Percentiles rank a stretch among this genome's conserved stretches.
phyloP scores from a whole-genome alignment of 164 flowering plant species.

The Macadamia tetraphylla region DNA sequence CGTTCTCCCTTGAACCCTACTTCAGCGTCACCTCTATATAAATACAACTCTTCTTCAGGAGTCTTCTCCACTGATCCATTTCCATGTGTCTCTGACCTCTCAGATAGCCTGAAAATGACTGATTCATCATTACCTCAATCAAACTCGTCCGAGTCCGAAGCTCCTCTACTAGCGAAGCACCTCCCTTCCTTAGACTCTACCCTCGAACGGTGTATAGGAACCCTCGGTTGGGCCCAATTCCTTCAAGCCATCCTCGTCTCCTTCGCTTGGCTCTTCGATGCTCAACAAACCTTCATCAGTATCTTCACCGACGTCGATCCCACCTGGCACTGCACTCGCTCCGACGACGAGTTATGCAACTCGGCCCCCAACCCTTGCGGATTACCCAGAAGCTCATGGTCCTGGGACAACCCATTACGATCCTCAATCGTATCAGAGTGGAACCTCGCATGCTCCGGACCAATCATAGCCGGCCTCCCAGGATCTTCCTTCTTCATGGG shows the following conservation, averaged over 20 bases:
- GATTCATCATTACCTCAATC: not conserved
- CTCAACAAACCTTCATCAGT: constrained; percentile 61
- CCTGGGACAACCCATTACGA: constrained; percentile 37
- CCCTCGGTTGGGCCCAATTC: constrained; percentile 41
- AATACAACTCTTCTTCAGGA: no score
- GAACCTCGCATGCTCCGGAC: constrained; percentile 33
- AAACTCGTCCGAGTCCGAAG: constrained; percentile 5
- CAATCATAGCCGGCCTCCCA: constrained; percentile 51
- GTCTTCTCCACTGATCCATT: no score
- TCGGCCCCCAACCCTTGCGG: constrained; percentile 23
- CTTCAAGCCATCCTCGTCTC: constrained; percentile 50
- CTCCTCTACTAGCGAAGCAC: constrained; percentile 9
- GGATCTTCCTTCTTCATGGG: constrained; percentile 63
- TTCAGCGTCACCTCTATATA: no score
- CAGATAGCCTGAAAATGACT: no score
- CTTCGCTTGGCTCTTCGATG: constrained; percentile 54
- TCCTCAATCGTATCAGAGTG: constrained; percentile 54
- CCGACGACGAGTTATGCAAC: constrained; percentile 5
- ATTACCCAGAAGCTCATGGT: constrained; percentile 40
- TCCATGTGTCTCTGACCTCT: no score
- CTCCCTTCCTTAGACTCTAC: constrained; percentile 32
- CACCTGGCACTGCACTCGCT: constrained; percentile 43
- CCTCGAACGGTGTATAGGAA: constrained; percentile 45
- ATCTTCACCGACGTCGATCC: constrained; percentile 56
- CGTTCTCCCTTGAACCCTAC: no score